A percentile compares a stretch with the other conserved stretches of the same genome.
These are phyloP conservation scores for Tephrocybe sp. DNA, from an alignment of 768 basidiomycete genomes.

Conservation along the genomic window DNA sequence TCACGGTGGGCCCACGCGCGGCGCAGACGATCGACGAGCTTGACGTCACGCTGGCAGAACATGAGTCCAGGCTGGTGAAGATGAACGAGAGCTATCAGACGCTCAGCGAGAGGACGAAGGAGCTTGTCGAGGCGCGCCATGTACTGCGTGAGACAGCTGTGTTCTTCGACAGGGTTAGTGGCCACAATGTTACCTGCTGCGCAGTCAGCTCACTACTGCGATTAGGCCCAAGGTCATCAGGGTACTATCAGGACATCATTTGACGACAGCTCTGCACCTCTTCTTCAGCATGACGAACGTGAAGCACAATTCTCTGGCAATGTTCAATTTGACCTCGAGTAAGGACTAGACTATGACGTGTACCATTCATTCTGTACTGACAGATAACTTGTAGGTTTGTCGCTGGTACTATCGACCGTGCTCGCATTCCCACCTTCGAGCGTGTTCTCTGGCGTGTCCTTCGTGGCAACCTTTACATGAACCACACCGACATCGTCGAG, in stretches of 20 bases:
- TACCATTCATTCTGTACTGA: neutral
- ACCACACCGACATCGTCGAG: conserved; percentile 92
- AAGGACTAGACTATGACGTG: conserved; percentile 23
- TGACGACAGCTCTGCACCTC: conserved; percentile 87
- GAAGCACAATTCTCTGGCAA: conserved; percentile 58
- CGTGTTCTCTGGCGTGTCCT: conserved; percentile 97
- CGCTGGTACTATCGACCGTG: conserved; percentile 93
- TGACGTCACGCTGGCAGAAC: conserved; percentile 82
- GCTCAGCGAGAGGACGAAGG: conserved; percentile 80
- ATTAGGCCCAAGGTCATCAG: conserved; percentile 75
- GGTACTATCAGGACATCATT: conserved; percentile 84
- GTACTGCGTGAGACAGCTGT: conserved; percentile 94
- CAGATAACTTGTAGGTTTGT: conserved; percentile 66
- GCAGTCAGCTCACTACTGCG: conserved; percentile 9
- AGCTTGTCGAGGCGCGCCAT: conserved; percentile 91
- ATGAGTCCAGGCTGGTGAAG: conserved; percentile 78
- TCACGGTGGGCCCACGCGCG: conserved; percentile 89
- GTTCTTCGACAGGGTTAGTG: conserved; percentile 84
- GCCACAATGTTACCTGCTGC: neutral
- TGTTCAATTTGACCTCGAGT: conserved; percentile 89
- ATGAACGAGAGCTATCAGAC: conserved; percentile 96
- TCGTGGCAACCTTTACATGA: conserved; percentile 98
- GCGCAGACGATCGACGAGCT: conserved; percentile 94
- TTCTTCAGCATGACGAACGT: conserved; percentile 89
- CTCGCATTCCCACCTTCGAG: conserved; percentile 91